Conservation (phyloP, 2,329 filamentous ascomycete species). For the Aphanoascus verrucosus region DNA sequence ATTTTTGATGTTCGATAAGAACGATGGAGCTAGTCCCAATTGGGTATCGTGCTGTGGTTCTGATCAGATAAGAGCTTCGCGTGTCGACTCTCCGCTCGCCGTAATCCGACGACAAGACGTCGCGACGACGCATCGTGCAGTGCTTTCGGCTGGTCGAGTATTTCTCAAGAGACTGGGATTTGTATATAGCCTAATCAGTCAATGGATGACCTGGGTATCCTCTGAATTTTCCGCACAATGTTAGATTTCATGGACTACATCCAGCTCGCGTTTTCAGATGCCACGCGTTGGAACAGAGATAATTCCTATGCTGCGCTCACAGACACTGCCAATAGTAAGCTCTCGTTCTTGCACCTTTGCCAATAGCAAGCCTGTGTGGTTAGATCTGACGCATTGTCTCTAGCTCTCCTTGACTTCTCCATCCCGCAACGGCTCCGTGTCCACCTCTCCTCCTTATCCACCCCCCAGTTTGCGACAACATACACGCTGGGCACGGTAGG, state of each 20-base stretch:
- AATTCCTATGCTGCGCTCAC: conserved; percentile 86
- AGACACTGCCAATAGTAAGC: conserved; percentile 63
- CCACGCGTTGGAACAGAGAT: conserved; percentile 79
- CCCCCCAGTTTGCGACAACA: conserved; percentile 85
- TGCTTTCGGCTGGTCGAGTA: too few relatives aligned
- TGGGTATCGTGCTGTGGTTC: conserved; percentile 26
- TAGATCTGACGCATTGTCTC: background rate
- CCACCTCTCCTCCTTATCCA: conserved; percentile 81
- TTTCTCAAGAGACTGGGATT: too few relatives aligned
- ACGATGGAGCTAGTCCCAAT: conserved; percentile 28
- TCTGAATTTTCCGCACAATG: conserved; percentile 45
- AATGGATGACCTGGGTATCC: background rate
- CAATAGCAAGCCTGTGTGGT: background rate
- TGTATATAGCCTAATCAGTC: too few relatives aligned
- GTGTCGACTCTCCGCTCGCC: background rate
- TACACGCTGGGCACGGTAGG: conserved; percentile 85
- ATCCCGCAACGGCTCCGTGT: conserved; percentile 76
- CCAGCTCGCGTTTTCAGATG: conserved; percentile 77
- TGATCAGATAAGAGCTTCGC: conserved; percentile 4
- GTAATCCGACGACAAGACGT: background rate
- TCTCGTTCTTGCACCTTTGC: background rate
- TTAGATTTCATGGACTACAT: conserved; percentile 97
- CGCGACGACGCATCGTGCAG: background rate
- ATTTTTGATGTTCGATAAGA: conserved; percentile 25
- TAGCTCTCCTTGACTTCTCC: conserved; percentile 77